Conservation (phyloP, 139 green algal genomes). For the Chlamydomonas incerta region DNA sequence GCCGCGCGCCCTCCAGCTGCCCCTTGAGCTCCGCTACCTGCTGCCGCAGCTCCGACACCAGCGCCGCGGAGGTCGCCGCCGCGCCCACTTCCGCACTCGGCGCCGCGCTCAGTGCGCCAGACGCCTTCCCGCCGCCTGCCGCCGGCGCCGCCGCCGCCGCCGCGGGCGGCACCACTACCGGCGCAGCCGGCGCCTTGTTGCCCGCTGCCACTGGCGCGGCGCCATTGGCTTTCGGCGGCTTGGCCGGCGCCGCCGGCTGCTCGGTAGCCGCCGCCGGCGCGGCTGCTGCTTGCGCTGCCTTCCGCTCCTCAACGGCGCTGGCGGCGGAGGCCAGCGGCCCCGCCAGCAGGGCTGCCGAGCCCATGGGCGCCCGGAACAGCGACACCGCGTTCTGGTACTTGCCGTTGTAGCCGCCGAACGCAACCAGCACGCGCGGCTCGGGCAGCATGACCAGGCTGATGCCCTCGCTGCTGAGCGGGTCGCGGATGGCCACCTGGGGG, state of each 20-base stretch:
- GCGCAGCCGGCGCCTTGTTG: background rate
- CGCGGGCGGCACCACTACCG: background rate
- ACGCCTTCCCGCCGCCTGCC: background rate
- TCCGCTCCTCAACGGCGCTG: background rate
- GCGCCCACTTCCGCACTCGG: background rate
- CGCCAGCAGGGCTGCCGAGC: slow-evolving; percentile 3
- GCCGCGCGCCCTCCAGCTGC: slow-evolving; percentile 51
- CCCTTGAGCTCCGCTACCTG: slow-evolving; percentile 37
- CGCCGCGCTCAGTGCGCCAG: background rate
- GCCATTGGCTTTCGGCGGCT: background rate
- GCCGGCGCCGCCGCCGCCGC: background rate
- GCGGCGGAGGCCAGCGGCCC: background rate
- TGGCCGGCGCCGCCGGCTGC: background rate
- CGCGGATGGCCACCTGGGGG: slow-evolving; percentile 50
- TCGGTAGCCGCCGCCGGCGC: background rate
- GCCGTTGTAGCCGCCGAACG: slow-evolving; percentile 89
- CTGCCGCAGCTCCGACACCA: background rate
- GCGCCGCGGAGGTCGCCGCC: background rate
- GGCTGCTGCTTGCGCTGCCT: background rate
- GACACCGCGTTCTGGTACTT: slow-evolving; percentile 73
- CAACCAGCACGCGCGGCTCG: slow-evolving; percentile 59
- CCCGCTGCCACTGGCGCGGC: background rate
- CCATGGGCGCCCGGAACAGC: slow-evolving; percentile 47
- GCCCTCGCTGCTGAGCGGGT: slow-evolving; percentile 78
- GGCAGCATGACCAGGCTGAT: slow-evolving; percentile 58